Evolutionary conservation across 108 stramenopile genomes (phyloP), one percentile per base, ranked within the genome.

Genomic region (Asterionellopsis glacialis): DNA sequence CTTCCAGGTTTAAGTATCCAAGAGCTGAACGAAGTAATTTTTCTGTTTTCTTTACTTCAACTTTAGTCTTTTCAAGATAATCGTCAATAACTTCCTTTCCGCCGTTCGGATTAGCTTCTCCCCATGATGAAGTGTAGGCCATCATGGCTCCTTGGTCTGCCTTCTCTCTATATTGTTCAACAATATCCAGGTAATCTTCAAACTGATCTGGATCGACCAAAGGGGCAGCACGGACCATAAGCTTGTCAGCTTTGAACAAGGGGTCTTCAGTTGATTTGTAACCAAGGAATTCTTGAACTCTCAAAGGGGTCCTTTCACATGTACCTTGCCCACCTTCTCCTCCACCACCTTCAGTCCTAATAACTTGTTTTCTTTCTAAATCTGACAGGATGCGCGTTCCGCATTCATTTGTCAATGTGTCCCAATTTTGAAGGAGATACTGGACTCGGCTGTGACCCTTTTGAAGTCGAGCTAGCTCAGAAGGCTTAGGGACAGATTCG

Each of bases 41-140:
- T 57, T 88, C 87, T 0, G 83, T 80, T 45, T 80, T 75, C 6
- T 67, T 25, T 14, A 89, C 88, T 38, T 83, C 79, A 44, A 61
- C 64, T 55, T 70, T 85, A 5, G 88, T 85, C 41, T 71, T 65
- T 26, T 85, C 82, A 55, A 89, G 63, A 56, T 89, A 89, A n/a
- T 83, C 84, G 66, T 89, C 88, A 51, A 85, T 70, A 16, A 75
- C 75, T 39, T 89, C 88, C 57, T 89, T 85, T 14, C 88, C 81
- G 1, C 88, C 88, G 60, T 85, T 85, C 6, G 73, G 69, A 65
- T 85, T 88, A 4, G 82, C 78, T 54, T 83, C 82, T 1, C 82
- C 78, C 78, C 78, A 83, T 44, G 72, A 76, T 52, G 65, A 68
- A 15, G 79, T 82, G 26, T 76, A 82, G 11, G 81, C 75, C 61